These are phyloP conservation scores for Cystobasidiaceae sp. DNA, from an alignment of 1,284 basidiomycete species.

Conservation along the genomic window DNA sequence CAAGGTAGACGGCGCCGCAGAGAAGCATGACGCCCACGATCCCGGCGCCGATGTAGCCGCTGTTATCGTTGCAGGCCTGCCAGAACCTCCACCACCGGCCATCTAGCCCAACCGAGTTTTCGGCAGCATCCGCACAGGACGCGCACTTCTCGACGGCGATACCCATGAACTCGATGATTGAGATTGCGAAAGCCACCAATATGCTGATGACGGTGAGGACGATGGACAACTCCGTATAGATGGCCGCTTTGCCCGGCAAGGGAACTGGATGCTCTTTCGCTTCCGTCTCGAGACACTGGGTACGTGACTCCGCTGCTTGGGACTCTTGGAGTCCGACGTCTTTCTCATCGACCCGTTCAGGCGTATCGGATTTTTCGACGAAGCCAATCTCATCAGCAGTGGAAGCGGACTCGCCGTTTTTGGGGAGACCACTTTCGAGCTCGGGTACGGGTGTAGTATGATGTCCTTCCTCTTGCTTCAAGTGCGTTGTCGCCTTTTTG, in stretches of 20 bases:
- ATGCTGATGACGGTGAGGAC: conserved; percentile 39
- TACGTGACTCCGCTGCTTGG: background rate
- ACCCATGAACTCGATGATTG: conserved; percentile 48
- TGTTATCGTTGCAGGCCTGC: conserved; percentile 43
- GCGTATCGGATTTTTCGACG: too few relatives aligned
- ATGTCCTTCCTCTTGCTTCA: too few relatives aligned
- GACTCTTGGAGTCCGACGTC: too few relatives aligned
- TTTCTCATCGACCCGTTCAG: too few relatives aligned
- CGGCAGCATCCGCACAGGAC: conserved; percentile 44
- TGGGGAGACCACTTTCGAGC: too few relatives aligned
- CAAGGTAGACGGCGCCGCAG: conserved; percentile 9
- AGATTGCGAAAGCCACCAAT: conserved; percentile 45
- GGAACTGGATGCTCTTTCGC: background rate
- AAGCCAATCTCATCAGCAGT: too few relatives aligned
- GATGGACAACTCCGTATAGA: conserved; percentile 31
- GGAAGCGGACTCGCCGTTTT: too few relatives aligned
- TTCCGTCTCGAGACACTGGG: background rate
- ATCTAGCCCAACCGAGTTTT: conserved; percentile 43
- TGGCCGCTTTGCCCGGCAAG: background rate
- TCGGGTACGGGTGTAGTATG: too few relatives aligned
- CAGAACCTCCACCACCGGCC: conserved; percentile 50
- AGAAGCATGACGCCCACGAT: conserved; percentile 45
- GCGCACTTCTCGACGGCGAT: conserved; percentile 44
- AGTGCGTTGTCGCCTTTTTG: background rate
- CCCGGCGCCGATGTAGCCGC: conserved; percentile 47